A percentile compares a stretch with the other conserved stretches of the same genome.
phyloP scores from a whole-genome alignment of 257 asterid genomes.

The Solanum medicagineum region DNA sequence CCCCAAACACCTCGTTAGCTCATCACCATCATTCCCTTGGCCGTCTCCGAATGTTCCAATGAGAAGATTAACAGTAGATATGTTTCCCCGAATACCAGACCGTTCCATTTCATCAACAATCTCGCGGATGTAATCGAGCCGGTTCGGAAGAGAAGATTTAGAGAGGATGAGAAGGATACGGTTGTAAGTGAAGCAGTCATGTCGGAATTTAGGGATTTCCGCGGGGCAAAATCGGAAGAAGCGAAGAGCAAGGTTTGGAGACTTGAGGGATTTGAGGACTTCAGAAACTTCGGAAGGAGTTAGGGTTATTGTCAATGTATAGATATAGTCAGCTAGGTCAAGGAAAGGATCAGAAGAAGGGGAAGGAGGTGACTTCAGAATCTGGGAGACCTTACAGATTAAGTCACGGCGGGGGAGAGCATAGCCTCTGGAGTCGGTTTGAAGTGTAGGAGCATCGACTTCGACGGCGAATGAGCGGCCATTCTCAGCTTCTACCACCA shows the following conservation, averaged over 20 bases:
- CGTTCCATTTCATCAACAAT: constrained; percentile 27
- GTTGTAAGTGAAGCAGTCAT: constrained; percentile 75
- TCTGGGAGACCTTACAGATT: constrained; percentile 50
- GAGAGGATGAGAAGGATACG: constrained; percentile 60
- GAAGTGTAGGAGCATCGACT: constrained; percentile 36
- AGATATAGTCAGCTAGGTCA: constrained; percentile 48
- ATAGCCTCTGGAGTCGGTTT: constrained; percentile 70
- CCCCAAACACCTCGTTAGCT: constrained; percentile 54
- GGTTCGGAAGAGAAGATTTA: constrained; percentile 33
- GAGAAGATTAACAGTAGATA: constrained; percentile 74
- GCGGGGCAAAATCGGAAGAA: constrained; percentile 75
- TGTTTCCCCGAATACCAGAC: constrained; percentile 32
- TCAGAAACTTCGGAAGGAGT: constrained; percentile 73
- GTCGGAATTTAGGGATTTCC: constrained; percentile 43
- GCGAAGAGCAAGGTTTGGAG: constrained; percentile 53
- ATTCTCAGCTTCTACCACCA: constrained; percentile 32
- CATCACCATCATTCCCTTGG: constrained; percentile 20
- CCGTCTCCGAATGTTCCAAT: constrained; percentile 42
- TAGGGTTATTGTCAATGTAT: constrained; percentile 28
- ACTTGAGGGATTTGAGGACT: constrained; percentile 55
- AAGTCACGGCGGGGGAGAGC: constrained; percentile 89
- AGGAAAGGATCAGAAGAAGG: constrained; percentile 45
- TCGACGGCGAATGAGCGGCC: constrained; percentile 67
- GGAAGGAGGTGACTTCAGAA: constrained; percentile 50
- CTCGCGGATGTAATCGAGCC: constrained; percentile 33